Evolutionary conservation across 139 green algal genomes (phyloP).

Genomic region (Spirogloea muscicola): DNA sequence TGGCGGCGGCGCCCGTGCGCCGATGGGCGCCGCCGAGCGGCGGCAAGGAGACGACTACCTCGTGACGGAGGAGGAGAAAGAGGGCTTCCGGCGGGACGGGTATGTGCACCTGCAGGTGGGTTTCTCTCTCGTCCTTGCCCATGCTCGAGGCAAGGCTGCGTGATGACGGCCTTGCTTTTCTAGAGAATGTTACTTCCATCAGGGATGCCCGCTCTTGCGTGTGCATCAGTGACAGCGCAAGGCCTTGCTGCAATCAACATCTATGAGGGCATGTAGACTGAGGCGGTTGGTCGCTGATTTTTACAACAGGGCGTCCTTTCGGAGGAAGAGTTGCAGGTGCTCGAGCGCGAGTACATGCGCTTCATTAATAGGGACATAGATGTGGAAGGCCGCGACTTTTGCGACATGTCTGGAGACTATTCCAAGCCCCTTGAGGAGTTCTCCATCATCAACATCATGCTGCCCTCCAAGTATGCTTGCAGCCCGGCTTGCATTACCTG

Average conservation of each 20-base stretch:
- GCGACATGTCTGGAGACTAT: conserved; percentile 60
- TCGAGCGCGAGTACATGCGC: conserved; percentile 51
- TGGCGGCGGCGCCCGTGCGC: too few species aligned
- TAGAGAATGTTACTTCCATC: not conserved
- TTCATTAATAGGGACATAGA: conserved; percentile 56
- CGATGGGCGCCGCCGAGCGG: not conserved
- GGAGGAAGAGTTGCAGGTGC: conserved; percentile 26
- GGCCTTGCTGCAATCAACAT: not conserved
- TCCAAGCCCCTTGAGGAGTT: conserved; percentile 51
- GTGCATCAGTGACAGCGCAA: not conserved
- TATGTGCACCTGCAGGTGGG: conserved; percentile 19
- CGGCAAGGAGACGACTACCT: conserved; percentile 6
- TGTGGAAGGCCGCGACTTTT: conserved; percentile 61
- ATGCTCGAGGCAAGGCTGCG: not conserved
- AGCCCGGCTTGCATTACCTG: not conserved
- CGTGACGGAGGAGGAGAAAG: conserved; percentile 4
- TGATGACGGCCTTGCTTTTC: not conserved
- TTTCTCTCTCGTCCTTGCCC: not conserved
- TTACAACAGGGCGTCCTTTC: conserved; percentile 22
- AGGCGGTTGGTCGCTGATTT: not conserved
- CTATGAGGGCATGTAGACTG: not conserved
- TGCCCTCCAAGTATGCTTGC: conserved; percentile 46
- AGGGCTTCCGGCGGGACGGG: conserved; percentile 6
- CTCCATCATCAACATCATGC: conserved; percentile 69
- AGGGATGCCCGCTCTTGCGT: not conserved